phyloP scores from a whole-genome alignment of 2,329 filamentous ascomycete genomes.

The Pestalotiopsis fici region DNA sequence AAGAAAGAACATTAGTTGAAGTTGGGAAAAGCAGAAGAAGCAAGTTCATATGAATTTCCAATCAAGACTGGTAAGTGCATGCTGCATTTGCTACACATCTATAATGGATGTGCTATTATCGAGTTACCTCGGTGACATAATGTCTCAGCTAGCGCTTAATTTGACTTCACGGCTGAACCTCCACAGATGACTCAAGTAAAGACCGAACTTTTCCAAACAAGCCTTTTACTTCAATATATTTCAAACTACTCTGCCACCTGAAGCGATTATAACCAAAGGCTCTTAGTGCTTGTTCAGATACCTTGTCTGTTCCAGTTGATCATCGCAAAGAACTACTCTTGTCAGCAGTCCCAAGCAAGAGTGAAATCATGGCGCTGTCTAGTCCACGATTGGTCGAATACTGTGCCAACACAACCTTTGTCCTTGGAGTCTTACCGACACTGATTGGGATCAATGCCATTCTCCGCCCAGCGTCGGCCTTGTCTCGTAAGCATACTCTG shows the following conservation, averaged over 20 bases:
- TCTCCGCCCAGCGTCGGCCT: neutral
- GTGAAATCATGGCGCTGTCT: neutral
- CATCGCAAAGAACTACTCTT: neutral
- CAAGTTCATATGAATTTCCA: no score
- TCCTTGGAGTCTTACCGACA: neutral
- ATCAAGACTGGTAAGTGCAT: no score
- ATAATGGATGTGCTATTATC: no score
- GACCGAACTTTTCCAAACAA: neutral
- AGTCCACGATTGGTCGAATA: neutral
- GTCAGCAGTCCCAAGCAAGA: no score
- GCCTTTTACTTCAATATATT: neutral
- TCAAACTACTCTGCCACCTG: neutral
- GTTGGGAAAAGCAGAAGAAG: no score
- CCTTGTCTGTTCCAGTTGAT: no score
- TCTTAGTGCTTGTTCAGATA: neutral
- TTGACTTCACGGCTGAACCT: neutral
- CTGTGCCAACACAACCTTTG: neutral
- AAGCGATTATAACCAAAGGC: no score
- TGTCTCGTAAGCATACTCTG: neutral
- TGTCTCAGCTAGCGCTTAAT: neutral
- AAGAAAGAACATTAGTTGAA: no score
- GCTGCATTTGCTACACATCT: no score
- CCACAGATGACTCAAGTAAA: neutral
- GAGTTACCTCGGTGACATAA: neutral
- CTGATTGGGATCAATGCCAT: slow-evolving; percentile 1